A percentile compares a stretch with the other conserved stretches of the same genome.
phyloP scores from a whole-genome alignment of 495 filamentous ascomycete genomes.

The Penicillium pulvis region DNA sequence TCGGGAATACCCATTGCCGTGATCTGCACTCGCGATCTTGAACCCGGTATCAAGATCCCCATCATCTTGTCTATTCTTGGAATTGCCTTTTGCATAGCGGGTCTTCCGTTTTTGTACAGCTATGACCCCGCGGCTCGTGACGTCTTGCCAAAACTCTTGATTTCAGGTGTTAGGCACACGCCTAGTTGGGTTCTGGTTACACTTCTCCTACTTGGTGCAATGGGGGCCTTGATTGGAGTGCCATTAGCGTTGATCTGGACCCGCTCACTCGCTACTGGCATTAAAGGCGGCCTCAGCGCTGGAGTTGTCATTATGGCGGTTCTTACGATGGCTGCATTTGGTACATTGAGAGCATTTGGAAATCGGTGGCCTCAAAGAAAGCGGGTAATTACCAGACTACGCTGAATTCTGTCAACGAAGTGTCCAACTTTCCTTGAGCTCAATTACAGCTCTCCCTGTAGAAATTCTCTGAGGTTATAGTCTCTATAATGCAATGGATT shows the following conservation, averaged over 20 bases:
- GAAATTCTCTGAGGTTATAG: no score
- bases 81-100: background rate
- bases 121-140: background rate
- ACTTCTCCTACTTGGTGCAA: background rate
- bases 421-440: no score
- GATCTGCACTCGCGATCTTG: background rate
- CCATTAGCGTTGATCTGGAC: background rate
- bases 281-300: slow-evolving; percentile 10
- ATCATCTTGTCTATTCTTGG: background rate
- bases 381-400: background rate
- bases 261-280: slow-evolving; percentile 8
- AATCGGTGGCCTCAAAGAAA: background rate
- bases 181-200: background rate
- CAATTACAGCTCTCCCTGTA: no score
- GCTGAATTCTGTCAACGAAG: no score
- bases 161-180: background rate
- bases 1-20: background rate
- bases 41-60: background rate
- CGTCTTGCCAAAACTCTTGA: background rate
- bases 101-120: background rate
- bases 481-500: no score
- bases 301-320: background rate
- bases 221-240: background rate
- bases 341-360: background rate
- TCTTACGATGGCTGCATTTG: background rate